Conservation (phyloP, 106 monocot species). For the Dendrobium officinale region DNA sequence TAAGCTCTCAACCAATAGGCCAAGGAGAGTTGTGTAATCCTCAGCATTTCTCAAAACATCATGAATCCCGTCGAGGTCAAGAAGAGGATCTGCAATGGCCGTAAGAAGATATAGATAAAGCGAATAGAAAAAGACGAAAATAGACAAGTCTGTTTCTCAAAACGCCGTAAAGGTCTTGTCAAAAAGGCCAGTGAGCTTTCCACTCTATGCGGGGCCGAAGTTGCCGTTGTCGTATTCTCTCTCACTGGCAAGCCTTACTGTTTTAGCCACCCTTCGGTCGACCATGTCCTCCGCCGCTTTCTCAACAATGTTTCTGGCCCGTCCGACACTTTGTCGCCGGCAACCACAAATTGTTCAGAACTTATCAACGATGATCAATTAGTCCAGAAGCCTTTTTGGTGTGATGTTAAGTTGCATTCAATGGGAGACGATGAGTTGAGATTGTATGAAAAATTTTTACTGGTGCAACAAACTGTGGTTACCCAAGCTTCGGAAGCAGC, state of each 20-base stretch:
- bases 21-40: too few relatives aligned
- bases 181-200: conserved; percentile 12
- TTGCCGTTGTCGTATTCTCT: background rate
- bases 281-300: background rate
- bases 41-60: too few relatives aligned
- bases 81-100: background rate
- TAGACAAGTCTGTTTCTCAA: background rate
- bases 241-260: background rate
- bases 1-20: too few relatives aligned
- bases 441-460: background rate
- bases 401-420: background rate
- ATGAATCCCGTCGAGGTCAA: background rate
- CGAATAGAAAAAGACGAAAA: background rate
- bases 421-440: background rate
- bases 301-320: background rate
- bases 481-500: background rate
- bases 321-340: background rate
- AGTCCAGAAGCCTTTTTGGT: background rate
- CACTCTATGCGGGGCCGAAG: conserved; percentile 3
- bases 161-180: background rate
- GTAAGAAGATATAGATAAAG: background rate
- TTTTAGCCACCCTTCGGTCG: conserved; percentile 6
- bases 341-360: background rate
- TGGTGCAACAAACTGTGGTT: background rate
- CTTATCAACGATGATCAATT: background rate